Percentiles rank a stretch among this genome's conserved stretches.
phyloP scores from a whole-genome alignment of 2,329 filamentous ascomycete species.

The Aureobasidium sp. region DNA sequence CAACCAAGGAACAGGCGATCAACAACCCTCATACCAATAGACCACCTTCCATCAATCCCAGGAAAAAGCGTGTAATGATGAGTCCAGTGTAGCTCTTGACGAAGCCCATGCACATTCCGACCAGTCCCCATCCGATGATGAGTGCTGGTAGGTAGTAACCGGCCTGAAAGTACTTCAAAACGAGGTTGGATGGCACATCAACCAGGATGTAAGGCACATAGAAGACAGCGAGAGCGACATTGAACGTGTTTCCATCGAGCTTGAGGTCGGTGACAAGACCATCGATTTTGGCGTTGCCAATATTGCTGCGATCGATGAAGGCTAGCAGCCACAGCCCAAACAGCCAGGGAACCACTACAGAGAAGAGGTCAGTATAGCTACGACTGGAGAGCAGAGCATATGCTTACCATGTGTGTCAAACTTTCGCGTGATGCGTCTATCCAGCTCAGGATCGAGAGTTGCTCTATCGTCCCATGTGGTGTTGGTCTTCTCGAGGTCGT shows the following conservation, averaged over 20 bases:
- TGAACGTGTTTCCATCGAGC: constrained; percentile 34
- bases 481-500: constrained; percentile 15
- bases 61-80: constrained; percentile 32
- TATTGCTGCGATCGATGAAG: constrained; percentile 37
- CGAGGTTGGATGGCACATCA: constrained; percentile 29
- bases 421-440: constrained; percentile 31
- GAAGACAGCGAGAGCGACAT: constrained; percentile 36
- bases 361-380: background rate
- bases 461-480: constrained; percentile 15
- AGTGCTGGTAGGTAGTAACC: constrained; percentile 34
- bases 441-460: constrained; percentile 18
- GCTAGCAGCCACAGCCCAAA: constrained; percentile 40
- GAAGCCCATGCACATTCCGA: constrained; percentile 33
- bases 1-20: too few species aligned
- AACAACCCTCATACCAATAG: constrained; percentile 19
- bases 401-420: constrained; percentile 30
- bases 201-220: constrained; percentile 34
- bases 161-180: constrained; percentile 29
- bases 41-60: constrained; percentile 35
- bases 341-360: constrained; percentile 33
- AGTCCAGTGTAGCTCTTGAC: constrained; percentile 33
- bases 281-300: constrained; percentile 36
- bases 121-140: constrained; percentile 32
- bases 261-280: constrained; percentile 32
- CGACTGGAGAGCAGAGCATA: background rate